These are phyloP conservation scores for Mortierella polycephala DNA, from an alignment of 371 early-diverging fungal species.

Conservation along the genomic window DNA sequence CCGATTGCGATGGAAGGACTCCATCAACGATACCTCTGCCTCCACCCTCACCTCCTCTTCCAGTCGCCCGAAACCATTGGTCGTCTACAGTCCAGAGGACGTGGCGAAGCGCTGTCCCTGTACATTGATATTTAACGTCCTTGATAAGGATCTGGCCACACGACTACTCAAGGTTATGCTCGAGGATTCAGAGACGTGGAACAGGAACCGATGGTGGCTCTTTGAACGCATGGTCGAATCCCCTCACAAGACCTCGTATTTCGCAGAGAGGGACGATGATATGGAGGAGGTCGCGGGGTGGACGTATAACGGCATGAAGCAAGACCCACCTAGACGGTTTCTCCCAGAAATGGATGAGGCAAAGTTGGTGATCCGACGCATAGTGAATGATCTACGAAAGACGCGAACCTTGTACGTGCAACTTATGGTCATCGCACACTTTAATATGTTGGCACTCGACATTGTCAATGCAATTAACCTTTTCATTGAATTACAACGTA, in stretches of 20 bases:
- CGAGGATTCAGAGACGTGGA: constrained; percentile 52
- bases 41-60: constrained; percentile 6
- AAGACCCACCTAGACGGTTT: constrained; percentile 36
- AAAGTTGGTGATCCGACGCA: constrained; percentile 35
- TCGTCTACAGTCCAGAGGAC: constrained; percentile 47
- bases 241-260: constrained; percentile 53
- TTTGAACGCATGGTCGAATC: constrained; percentile 58
- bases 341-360: constrained; percentile 53
- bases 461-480: not conserved
- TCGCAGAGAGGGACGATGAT: constrained; percentile 33
- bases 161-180: constrained; percentile 44
- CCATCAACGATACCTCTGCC: not conserved
- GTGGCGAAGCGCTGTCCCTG: constrained; percentile 49
- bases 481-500: not conserved
- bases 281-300: constrained; percentile 41
- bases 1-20: constrained; percentile 35
- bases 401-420: constrained; percentile 27
- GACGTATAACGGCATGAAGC: constrained; percentile 52
- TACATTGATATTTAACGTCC: constrained; percentile 45
- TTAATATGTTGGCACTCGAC: not conserved
- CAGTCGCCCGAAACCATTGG: constrained; percentile 27
- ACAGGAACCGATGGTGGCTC: constrained; percentile 56
- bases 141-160: constrained; percentile 48
- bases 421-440: not conserved
- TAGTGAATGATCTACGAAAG: constrained; percentile 46